A percentile compares a stretch with the other conserved stretches of the same genome.
These are phyloP conservation scores for Hylodesmum podocarpum DNA, from an alignment of 306 rosid species.

Conservation along the genomic window DNA sequence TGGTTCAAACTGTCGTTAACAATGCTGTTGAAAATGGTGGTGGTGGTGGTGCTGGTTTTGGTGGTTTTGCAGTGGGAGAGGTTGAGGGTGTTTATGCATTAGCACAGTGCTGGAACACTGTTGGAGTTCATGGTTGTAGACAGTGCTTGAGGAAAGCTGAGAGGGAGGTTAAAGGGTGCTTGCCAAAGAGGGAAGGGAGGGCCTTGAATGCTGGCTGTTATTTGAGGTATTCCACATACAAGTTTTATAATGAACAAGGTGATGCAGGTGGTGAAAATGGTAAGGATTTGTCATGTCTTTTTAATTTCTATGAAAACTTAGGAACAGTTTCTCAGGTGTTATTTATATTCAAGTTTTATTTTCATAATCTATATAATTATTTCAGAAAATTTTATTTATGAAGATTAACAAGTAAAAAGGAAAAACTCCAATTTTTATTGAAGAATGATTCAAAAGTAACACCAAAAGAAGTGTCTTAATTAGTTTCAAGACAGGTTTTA, in stretches of 20 bases:
- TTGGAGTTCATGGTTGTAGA: conserved; percentile 48
- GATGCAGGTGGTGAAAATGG: conserved; percentile 29
- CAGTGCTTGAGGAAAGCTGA: conserved; percentile 65
- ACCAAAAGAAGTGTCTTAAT: too few species aligned
- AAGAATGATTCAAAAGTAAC: too few species aligned
- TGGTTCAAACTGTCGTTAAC: conserved; percentile 36
- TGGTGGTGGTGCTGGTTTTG: background rate
- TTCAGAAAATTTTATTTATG: too few species aligned
- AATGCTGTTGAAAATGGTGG: conserved; percentile 29
- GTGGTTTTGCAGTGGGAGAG: conserved; percentile 54
- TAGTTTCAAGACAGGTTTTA: background rate
- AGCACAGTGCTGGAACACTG: conserved; percentile 84
- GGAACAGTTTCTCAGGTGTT: too few species aligned
- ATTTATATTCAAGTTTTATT: too few species aligned
- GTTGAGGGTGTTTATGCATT: conserved; percentile 57
- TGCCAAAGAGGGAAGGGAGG: conserved; percentile 63
- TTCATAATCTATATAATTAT: too few species aligned
- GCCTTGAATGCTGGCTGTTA: conserved; percentile 84
- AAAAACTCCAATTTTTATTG: too few species aligned
- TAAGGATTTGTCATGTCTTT: conserved; percentile 1
- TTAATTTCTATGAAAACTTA: too few species aligned
- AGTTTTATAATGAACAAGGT: conserved; percentile 44
- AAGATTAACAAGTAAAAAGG: too few species aligned
- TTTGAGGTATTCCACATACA: conserved; percentile 67
- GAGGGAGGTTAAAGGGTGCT: conserved; percentile 41